Base-by-base conservation (phyloP, 2,329 filamentous ascomycete genomes). In the Aspergillus udagawae region DNA sequence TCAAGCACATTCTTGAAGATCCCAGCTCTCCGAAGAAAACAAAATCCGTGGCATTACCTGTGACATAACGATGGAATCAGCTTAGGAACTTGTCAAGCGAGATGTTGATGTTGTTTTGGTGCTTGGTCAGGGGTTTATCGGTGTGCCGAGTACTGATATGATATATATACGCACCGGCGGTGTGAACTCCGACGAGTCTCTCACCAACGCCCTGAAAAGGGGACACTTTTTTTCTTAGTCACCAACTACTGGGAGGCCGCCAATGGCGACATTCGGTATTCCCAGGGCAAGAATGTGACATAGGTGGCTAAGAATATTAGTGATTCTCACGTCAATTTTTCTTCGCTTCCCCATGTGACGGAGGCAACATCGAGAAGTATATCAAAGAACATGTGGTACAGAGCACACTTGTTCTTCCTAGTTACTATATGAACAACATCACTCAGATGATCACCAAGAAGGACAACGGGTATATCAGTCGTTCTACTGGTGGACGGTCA, bases 211-310 rank as follows among this genome's bases (percentile, higher is more conserved):
- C 1, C 63, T 83, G 27, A 61, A 65, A 0, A 77, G 76, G 27
- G 77, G 75, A 83, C 58, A 79, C 79, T 1, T 75, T 82, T 82
- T 28, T 83, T 83, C 67, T 64, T 72, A 10, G 75, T 83, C 56
- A 83, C 80, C 21, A 75, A 59, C 68, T 79, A 73, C 70, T 82
- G 70, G 51, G 58, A 60, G 20, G 52, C 45, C 14, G 42, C 55
- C n/a, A 55, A 53, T 38, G 47, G 54, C 17, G 45, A 57, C 2
- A 63, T 56, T 38, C 71, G 77, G 56, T 51, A 71, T 27, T 49
- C 63, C 6, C 72, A 71, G 54, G 76, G 69, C 53, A 75, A 75
- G 55, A 67, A 67, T 21, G 69, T 77, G 21, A 71, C 75, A 28
- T 72, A 79, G 56, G 70, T 69, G 2, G 70, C 69, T 53, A 69